A percentile compares a stretch with the other conserved stretches of the same genome.
Conservation (phyloP, 148 eudicot species). For the Linanthus parryae region DNA sequence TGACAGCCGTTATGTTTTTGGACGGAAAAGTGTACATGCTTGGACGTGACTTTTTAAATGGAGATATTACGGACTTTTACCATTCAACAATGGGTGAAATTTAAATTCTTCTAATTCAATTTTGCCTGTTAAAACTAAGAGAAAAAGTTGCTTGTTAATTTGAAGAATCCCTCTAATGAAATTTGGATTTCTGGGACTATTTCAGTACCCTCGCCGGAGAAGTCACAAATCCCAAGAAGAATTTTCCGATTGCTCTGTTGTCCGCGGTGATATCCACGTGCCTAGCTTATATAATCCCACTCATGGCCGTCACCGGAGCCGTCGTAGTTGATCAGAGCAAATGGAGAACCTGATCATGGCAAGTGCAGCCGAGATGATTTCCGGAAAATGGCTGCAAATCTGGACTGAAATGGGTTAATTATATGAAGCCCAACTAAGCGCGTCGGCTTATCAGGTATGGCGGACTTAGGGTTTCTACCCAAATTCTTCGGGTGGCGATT, state of each 20-base stretch:
- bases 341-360: conserved; percentile 20
- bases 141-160: too few species aligned
- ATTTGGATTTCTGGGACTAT: conserved; percentile 26
- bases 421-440: conserved; percentile 12
- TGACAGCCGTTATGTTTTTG: too few species aligned
- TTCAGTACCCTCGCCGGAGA: conserved; percentile 25
- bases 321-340: conserved; percentile 7
- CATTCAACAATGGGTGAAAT: too few species aligned
- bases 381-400: conserved; percentile 19
- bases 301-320: conserved; percentile 22
- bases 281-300: conserved; percentile 20
- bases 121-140: too few species aligned
- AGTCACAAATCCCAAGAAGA: conserved; percentile 20
- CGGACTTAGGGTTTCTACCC: conserved; percentile 18
- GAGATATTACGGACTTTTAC: too few species aligned
- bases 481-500: conserved; percentile 8
- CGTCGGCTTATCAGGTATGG: conserved; percentile 18
- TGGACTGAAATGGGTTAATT: conserved; percentile 20
- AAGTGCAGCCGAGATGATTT: conserved; percentile 5
- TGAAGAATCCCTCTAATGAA: conserved; percentile 26
- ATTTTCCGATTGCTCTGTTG: conserved; percentile 15
- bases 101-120: too few species aligned
- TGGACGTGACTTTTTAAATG: too few species aligned
- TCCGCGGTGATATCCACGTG: conserved; percentile 21
- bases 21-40: too few species aligned